Conservation (phyloP, 345 rosid species). For the Abelmoschus esculentus region DNA sequence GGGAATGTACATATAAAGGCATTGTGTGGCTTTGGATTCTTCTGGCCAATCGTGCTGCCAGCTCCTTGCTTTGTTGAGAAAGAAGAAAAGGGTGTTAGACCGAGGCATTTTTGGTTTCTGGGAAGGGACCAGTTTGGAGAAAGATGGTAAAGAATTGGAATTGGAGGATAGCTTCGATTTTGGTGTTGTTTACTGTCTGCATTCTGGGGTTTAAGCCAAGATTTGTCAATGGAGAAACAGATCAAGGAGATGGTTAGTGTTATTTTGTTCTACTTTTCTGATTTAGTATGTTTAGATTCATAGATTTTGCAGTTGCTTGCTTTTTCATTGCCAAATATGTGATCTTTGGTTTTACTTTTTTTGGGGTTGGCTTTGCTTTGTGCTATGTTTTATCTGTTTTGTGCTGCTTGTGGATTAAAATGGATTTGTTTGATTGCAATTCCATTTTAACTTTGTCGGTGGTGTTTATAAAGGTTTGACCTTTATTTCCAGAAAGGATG, state of each 20-base stretch:
- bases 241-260: constrained; percentile 55
- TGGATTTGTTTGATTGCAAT: constrained; percentile 2
- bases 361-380: not conserved
- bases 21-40: constrained; percentile 63
- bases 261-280: not conserved
- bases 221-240: constrained; percentile 47
- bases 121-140: constrained; percentile 7
- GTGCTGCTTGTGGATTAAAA: constrained; percentile 4
- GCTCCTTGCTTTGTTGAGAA: constrained; percentile 28
- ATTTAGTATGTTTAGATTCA: constrained; percentile 6
- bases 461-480: constrained; percentile 3
- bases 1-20: constrained; percentile 4
- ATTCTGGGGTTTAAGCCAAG: constrained; percentile 47
- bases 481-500: not conserved
- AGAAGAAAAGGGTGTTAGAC: not conserved
- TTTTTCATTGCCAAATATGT: constrained; percentile 14
- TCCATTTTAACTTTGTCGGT: not conserved
- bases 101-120: constrained; percentile 14
- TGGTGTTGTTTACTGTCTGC: constrained; percentile 45
- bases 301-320: not conserved
- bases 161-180: constrained; percentile 29
- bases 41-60: constrained; percentile 79
- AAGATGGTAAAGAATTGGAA: constrained; percentile 41
- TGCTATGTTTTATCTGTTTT: constrained; percentile 5
- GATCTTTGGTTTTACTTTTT: not conserved